phyloP scores from a whole-genome alignment of 768 basidiomycete species.

The Termitomyces sp. region DNA sequence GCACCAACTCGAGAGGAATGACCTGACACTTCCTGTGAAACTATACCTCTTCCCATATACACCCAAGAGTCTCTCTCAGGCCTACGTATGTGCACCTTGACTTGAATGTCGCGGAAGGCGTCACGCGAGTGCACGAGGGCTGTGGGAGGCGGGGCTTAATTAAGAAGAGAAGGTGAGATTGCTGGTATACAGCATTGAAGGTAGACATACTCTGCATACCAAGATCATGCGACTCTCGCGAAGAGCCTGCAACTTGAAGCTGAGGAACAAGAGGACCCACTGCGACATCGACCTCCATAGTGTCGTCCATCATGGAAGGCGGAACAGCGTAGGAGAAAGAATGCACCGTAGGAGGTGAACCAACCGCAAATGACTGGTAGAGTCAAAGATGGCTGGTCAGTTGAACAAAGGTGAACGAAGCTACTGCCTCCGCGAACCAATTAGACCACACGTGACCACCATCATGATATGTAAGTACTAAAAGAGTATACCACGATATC shows the following conservation, averaged over 20 bases:
- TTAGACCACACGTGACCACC: constrained; percentile 15
- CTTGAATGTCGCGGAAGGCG: constrained; percentile 71
- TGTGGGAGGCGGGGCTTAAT: constrained; percentile 17
- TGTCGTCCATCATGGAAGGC: constrained; percentile 33
- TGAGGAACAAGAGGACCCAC: constrained; percentile 19
- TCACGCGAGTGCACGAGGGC: constrained; percentile 40
- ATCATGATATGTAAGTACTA: not conserved
- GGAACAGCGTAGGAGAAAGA: not conserved
- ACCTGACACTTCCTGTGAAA: constrained; percentile 70
- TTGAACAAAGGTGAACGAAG: constrained; percentile 1
- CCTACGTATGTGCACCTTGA: constrained; percentile 80
- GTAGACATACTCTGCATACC: constrained; percentile 16
- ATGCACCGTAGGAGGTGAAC: not conserved
- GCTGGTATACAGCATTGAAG: not conserved
- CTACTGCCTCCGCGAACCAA: constrained; percentile 13
- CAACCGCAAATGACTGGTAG: not conserved
- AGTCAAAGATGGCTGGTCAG: not conserved
- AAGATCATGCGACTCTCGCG: constrained; percentile 18
- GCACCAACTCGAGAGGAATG: constrained; percentile 80
- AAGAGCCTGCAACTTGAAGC: constrained; percentile 13
- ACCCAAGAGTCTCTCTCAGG: constrained; percentile 80
- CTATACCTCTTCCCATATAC: constrained; percentile 75
- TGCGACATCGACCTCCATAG: constrained; percentile 43
- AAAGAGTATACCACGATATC: too few species aligned
- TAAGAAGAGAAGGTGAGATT: constrained; percentile 4